Evolutionary conservation across 129 eudicot genomes (phyloP), one percentile per base, ranked within the genome.

Genomic region (Escallonia herrerae): DNA sequence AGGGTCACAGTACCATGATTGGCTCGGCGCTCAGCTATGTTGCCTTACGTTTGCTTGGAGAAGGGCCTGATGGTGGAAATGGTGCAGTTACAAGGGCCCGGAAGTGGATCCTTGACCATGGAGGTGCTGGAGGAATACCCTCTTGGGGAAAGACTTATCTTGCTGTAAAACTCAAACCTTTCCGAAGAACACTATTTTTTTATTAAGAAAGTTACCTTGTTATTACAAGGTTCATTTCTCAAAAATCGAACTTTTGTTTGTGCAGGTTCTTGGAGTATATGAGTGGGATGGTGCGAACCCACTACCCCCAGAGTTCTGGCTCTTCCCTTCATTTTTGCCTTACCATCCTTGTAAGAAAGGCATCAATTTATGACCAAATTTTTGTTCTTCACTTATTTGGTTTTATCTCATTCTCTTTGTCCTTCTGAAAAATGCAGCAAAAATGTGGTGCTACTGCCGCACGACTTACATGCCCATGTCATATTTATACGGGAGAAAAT

Each of bases 231-330:
- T 22, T 22, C 33, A 22, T 22, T 22, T 22, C 33, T 22, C 33
- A 22, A 22, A 22, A 22, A 22, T 22, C 33, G 1, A 22, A 22
- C 33, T 22, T 22, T 22, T 22, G 33, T 65, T 42, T 55, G 43
- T 66, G 60, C n/a, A 88, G 96, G 89, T 84, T 3, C 82, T 88
- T 47, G 96, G 96, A 51, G 96, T 79, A 47, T 84, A 87, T 39
- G 86, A 87, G 5, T 84, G 88, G 91, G 84, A 81, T 37, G 95
- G 95, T 0, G 84, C 89, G 76, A 88, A 84, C 77, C 96, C 96
- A 14, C 15, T 88, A 13, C 89, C 96, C 63, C 96, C 89, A 43
- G 91, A 88, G 56, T 88, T 88, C 33, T 88, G 96, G 96, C 79
- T 84, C 44, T 84, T 88, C 58, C 91, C 96, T 9, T 63, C 80